Evolutionary conservation across 2,329 filamentous ascomycete genomes (phyloP), one percentile per base, ranked within the genome.

Genomic region (Beauveria australis): DNA sequence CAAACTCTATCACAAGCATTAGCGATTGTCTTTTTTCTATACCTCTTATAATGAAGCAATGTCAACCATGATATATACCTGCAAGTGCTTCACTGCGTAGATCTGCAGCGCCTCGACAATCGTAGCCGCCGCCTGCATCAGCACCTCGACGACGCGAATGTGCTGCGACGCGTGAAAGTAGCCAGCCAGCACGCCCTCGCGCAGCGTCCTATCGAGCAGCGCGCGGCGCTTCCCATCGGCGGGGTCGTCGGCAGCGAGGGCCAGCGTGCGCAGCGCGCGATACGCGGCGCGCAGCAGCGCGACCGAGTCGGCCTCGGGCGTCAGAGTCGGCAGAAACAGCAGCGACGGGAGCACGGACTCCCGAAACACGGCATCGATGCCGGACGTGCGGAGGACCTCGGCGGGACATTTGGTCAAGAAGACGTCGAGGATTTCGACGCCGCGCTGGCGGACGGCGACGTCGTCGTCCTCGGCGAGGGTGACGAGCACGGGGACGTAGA

Each of bases 251-350:
- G 71, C 64, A n/a, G 71, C 58, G 6, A 96, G 78, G 0, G 75
- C 74, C 19, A 89, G 79, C 0, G 75, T 74, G 19, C 89, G 74
- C 3, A 96, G 77, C 2, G 86, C 85, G 8, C 81, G 78, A 65
- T 92, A 95, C 0, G 88, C 85, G 7, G 80, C 78, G 6, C 72
- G 68, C 1, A 96, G 79, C 3, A 97, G 75, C 1, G 69, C 67
- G 2, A 89, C 69, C 4, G 89, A 89, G 60, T 94, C 89, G 0
- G 79, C 70, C 67, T 90, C 88, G 0, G 89, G 85, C 0, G 91
- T 96, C 47, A 96, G 76, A 14, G 81, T 84, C 0, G 93, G 92
- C 6, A 96, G 79, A 67, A 86, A 89, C 8, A 88, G 79, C n/a
- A 96, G 80, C 41, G 86, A 85, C 0, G 91, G 89, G 64, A 87